Conservation (phyloP, 306 rosid species). For the Neltuma alba region DNA sequence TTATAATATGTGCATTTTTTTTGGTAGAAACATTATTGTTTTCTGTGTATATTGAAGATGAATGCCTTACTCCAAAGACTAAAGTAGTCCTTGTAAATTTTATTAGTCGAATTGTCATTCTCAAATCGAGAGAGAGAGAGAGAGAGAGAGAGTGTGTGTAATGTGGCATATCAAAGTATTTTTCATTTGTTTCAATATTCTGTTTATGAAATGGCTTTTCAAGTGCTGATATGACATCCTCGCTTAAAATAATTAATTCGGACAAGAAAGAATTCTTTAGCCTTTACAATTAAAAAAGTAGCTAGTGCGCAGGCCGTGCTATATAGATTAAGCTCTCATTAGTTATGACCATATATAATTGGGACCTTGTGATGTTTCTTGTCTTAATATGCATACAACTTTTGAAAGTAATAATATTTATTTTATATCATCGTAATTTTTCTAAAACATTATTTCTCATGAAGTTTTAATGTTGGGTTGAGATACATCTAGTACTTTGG, state of each 20-base stretch:
- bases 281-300: not conserved
- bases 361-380: not conserved
- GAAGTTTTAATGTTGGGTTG: too few relatives aligned
- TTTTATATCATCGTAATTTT: not conserved
- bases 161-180: too few relatives aligned
- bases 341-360: not conserved
- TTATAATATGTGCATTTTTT: not conserved
- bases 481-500: too few relatives aligned
- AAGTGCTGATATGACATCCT: too few relatives aligned
- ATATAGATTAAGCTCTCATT: not conserved
- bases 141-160: too few relatives aligned
- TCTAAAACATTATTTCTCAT: not conserved
- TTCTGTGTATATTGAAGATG: not conserved
- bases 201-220: constrained; percentile 37
- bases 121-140: too few relatives aligned
- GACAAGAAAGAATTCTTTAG: not conserved
- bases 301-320: not conserved
- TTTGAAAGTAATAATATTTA: not conserved
- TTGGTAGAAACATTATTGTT: too few relatives aligned
- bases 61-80: not conserved
- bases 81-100: too few relatives aligned
- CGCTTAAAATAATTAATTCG: not conserved
- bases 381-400: not conserved
- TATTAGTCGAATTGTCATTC: not conserved
- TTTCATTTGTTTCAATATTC: not conserved